Evolutionary conservation across 164 flowering plant species (phyloP).

Genomic region (Paratinospora sagittata): DNA sequence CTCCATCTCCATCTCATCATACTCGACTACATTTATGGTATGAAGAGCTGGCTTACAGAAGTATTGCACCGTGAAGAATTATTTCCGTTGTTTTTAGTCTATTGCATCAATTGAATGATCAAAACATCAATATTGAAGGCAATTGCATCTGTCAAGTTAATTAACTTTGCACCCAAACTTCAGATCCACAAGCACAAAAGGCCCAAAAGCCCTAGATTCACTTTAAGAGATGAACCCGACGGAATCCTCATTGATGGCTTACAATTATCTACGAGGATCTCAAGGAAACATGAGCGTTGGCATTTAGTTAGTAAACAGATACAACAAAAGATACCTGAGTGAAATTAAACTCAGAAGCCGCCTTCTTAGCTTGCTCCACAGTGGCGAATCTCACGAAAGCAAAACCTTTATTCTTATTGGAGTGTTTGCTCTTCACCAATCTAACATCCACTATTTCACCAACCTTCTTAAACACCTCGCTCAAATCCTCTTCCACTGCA

Average conservation of each 20-base stretch:
- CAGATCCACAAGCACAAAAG: too few relatives aligned
- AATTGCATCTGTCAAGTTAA: too few relatives aligned
- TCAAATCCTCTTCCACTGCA: conserved; percentile 23
- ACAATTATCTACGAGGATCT: not conserved
- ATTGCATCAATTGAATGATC: too few relatives aligned
- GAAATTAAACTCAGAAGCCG: conserved; percentile 17
- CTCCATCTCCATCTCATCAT: too few relatives aligned
- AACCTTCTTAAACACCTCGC: conserved; percentile 13
- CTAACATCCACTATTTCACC: conserved; percentile 26
- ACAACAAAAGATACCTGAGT: conserved; percentile 8
- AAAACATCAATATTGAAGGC: too few relatives aligned
- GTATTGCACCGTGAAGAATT: too few relatives aligned
- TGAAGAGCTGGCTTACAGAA: too few relatives aligned
- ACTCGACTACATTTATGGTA: too few relatives aligned
- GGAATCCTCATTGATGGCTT: not conserved
- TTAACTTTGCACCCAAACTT: too few relatives aligned
- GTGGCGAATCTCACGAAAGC: conserved; percentile 29
- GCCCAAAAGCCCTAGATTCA: not conserved
- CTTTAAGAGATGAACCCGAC: not conserved
- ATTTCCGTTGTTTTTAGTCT: too few relatives aligned
- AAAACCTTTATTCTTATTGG: conserved; percentile 23
- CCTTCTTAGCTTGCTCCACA: conserved; percentile 21
- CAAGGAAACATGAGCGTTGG: not conserved
- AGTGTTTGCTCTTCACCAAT: conserved; percentile 15
- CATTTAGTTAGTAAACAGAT: not conserved